Evolutionary conservation across 1,284 basidiomycete species (phyloP).

Genomic region (Marasmius tenuissimus): DNA sequence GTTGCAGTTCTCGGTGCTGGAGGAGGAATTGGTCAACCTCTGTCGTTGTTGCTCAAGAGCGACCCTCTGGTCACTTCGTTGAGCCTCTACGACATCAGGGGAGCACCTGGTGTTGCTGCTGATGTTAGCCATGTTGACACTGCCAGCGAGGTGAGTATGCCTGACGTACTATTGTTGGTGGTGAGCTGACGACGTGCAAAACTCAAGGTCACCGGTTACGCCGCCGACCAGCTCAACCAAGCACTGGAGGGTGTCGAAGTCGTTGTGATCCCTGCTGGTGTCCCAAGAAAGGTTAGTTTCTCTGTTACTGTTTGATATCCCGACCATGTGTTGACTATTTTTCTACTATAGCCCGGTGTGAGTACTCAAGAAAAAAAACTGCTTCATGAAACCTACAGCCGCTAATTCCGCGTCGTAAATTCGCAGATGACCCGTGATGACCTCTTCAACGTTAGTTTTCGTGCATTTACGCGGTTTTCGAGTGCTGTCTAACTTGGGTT

Average conservation of each 20-base stretch:
- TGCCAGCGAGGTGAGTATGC: slow-evolving; percentile 66
- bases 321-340: slow-evolving; percentile 23
- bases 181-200: slow-evolving; percentile 7
- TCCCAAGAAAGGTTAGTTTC: slow-evolving; percentile 82
- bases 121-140: slow-evolving; percentile 95
- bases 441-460: slow-evolving; percentile 88
- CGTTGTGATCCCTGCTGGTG: slow-evolving; percentile 97
- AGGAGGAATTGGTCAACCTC: slow-evolving; percentile 91
- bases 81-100: slow-evolving; percentile 89
- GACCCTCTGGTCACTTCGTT: slow-evolving; percentile 80
- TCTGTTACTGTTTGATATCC: slow-evolving; percentile 4
- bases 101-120: slow-evolving; percentile 90
- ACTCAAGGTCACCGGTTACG: slow-evolving; percentile 74
- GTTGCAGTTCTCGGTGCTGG: slow-evolving; percentile 91
- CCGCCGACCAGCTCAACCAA: slow-evolving; percentile 82
- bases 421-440: slow-evolving; percentile 94
- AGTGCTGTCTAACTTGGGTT: not conserved
- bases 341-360: slow-evolving; percentile 62
- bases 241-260: slow-evolving; percentile 87
- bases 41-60: slow-evolving; percentile 86
- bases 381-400: not conserved
- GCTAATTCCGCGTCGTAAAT: slow-evolving; percentile 23
- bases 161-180: slow-evolving; percentile 9
- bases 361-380: slow-evolving; percentile 35
- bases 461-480: not conserved